A percentile compares a stretch with the other conserved stretches of the same genome.
Evolutionary conservation across 108 stramenopile species (phyloP).

Genomic region (Pseudonitzschia multiseries): DNA sequence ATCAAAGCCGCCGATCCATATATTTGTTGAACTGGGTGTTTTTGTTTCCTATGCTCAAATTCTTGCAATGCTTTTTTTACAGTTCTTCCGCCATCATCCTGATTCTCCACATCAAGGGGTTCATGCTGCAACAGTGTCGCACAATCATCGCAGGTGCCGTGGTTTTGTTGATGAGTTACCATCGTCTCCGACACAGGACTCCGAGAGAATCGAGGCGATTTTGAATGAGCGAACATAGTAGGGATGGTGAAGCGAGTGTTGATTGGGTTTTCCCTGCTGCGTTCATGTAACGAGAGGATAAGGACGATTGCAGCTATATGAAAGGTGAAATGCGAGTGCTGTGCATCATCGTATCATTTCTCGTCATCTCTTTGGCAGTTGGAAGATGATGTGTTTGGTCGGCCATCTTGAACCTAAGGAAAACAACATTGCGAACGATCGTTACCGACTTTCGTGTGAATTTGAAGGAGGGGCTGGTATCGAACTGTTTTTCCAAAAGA

Average conservation of each 20-base stretch:
- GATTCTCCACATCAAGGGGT: not conserved
- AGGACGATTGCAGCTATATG: not conserved
- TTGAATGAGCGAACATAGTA: not conserved
- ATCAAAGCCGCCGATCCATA: conserved; percentile 30
- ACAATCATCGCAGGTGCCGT: not conserved
- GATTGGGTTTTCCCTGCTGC: not conserved
- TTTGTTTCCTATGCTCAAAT: conserved; percentile 1
- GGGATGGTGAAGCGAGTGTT: not conserved
- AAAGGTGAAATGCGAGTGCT: not conserved
- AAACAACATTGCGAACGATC: too few species aligned
- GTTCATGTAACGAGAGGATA: not conserved
- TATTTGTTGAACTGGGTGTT: not conserved
- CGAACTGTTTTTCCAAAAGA: too few species aligned
- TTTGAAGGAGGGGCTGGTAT: too few species aligned
- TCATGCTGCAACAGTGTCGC: not conserved
- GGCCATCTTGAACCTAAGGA: not conserved
- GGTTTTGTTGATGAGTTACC: not conserved
- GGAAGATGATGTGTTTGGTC: not conserved
- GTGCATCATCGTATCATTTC: not conserved
- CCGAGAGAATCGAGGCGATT: not conserved
- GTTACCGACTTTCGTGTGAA: too few species aligned
- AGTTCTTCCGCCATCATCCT: not conserved
- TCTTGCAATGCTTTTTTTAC: not conserved
- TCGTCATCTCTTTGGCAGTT: not conserved
- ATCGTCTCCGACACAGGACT: not conserved